phyloP scores from a whole-genome alignment of 345 rosid species.

The Atalantia buxifolia region DNA sequence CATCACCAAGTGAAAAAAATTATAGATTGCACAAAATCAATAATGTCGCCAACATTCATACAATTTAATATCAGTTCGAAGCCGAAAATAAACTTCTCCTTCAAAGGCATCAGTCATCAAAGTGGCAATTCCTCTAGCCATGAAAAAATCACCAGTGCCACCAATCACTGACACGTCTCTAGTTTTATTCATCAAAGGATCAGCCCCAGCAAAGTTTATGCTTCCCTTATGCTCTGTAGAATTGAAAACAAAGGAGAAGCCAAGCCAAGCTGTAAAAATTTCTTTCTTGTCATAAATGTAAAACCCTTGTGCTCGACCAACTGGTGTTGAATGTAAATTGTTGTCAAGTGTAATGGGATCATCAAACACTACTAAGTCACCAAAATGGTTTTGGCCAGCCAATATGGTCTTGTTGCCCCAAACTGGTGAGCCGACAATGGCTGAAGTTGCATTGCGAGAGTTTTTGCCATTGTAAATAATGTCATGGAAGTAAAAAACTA shows the following conservation, averaged over 20 bases:
- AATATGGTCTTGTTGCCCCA: slow-evolving; percentile 36
- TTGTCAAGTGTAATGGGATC: slow-evolving; percentile 54
- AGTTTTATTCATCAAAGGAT: slow-evolving; percentile 39
- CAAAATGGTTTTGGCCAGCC: slow-evolving; percentile 35
- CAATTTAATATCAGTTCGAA: slow-evolving; percentile 37
- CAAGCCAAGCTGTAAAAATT: slow-evolving; percentile 50
- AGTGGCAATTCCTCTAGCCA: slow-evolving; percentile 50
- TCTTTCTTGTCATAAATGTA: slow-evolving; percentile 42
- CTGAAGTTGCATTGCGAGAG: slow-evolving; percentile 39
- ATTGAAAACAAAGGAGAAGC: slow-evolving; percentile 41
- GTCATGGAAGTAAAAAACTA: slow-evolving; percentile 48
- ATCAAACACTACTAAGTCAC: slow-evolving; percentile 43
- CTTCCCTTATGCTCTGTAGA: slow-evolving; percentile 35
- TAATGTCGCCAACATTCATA: slow-evolving; percentile 43
- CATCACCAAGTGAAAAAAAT: neutral
- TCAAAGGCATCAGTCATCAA: slow-evolving; percentile 43
- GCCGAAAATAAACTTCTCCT: slow-evolving; percentile 43
- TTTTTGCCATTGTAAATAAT: slow-evolving; percentile 49
- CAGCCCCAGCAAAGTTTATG: slow-evolving; percentile 44
- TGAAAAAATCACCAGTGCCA: slow-evolving; percentile 54
- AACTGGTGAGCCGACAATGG: slow-evolving; percentile 39
- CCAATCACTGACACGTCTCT: slow-evolving; percentile 53
- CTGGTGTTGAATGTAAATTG: slow-evolving; percentile 37
- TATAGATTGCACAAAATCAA: neutral
- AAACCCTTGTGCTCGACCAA: slow-evolving; percentile 55